These are phyloP conservation scores for Colletotrichum ledebouriae DNA, from an alignment of 2,329 filamentous ascomycete species.

Conservation along the genomic window DNA sequence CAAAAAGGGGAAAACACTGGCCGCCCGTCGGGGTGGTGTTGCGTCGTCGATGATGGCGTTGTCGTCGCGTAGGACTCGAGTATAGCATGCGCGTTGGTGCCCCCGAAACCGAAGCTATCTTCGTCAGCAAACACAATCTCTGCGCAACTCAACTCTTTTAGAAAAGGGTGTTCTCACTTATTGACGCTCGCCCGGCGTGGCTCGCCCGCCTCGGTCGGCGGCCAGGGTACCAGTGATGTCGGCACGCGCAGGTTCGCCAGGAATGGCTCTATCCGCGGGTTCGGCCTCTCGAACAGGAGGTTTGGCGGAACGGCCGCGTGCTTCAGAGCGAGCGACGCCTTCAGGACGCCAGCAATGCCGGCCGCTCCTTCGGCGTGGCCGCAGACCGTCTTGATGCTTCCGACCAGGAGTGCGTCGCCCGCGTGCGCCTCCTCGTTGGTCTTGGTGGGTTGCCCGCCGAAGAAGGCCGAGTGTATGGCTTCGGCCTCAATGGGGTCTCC, in stretches of 20 bases:
- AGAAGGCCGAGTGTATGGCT: conserved; percentile 45
- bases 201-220: conserved; percentile 19
- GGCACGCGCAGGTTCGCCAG: conserved; percentile 41
- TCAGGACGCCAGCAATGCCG: not conserved
- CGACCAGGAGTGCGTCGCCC: conserved; percentile 41
- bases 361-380: conserved; percentile 48
- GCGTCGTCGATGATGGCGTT: not conserved
- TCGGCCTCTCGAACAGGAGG: conserved; percentile 48
- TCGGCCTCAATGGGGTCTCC: conserved; percentile 55
- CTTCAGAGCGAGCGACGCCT: too few relatives aligned
- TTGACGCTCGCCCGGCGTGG: conserved; percentile 3
- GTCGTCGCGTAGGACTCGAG: not conserved
- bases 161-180: not conserved
- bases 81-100: not conserved
- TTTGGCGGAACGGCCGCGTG: conserved; percentile 47
- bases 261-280: conserved; percentile 47
- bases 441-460: not conserved
- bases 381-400: conserved; percentile 47
- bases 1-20: not conserved
- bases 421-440: conserved; percentile 30
- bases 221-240: conserved; percentile 41
- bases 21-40: not conserved
- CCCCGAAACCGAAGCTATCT: not conserved
- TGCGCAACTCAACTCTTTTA: not conserved
- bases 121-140: not conserved